Evolutionary conservation across 1,284 basidiomycete species (phyloP), one percentile per base, ranked within the genome.

Genomic region (Ceratobasidium sp.): DNA sequence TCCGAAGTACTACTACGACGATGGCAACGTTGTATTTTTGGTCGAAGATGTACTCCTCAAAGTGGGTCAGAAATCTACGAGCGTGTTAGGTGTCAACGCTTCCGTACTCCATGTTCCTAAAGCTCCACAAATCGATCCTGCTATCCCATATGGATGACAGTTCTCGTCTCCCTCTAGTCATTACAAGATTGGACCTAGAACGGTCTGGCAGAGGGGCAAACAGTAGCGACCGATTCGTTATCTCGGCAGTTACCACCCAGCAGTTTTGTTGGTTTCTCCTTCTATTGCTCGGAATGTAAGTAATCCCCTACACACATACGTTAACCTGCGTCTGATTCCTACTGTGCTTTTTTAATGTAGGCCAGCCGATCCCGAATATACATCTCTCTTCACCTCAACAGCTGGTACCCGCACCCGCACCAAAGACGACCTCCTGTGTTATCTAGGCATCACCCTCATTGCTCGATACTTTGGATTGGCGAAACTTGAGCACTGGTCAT

Each of bases 1-100:
- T 50, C 29, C 54, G 31, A 11, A 27, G 7, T 71, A 60, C 48
- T 71, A 71, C 22, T 71, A 59, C n/a, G 22, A 41, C 33, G 67
- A 71, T 50, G 67, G 67, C 8, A 71, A 31, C 54, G 24, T 41
- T 19, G 14, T 71, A 14, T 27, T 71, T 9, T 44, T 71, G 3
- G 56, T 60, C 3, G 56, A 59, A n/a, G 44, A 48, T 29, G 45
- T 29, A 19, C 22, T 71, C 11, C 60, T 71, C 56, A 71, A 71
- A 44, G 67, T 71, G 29, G 11, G 41, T 17, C 31, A 11, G 27
- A 14, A 14, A 36, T 27, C n/a, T 11, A 24, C 27, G 36, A 3
- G 22, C 24, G 8, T 5, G 11, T 41, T 4, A 41, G 6, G 36
- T 11, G 36, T 11, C 36, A 5, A 41, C 36, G 36, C n/a, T 41